Conservation (phyloP, 106 monocot species). For the Amphibolis antarctica region DNA sequence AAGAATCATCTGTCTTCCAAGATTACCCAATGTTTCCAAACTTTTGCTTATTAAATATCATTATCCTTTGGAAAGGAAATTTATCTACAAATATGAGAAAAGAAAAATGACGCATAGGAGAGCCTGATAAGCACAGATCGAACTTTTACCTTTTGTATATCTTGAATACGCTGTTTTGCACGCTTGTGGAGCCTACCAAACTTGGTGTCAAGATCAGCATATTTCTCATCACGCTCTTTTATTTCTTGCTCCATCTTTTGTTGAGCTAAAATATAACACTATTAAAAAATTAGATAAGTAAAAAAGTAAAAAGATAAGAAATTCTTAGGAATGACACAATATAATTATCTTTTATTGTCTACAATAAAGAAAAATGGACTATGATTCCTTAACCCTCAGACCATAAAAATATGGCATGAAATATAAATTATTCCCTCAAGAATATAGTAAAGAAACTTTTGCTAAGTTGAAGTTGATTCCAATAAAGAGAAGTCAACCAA, state of each 20-base stretch:
- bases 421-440: too few relatives aligned
- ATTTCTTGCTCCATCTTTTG: conserved; percentile 76
- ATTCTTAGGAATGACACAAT: neutral
- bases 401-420: neutral
- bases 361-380: too few relatives aligned
- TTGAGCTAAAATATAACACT: conserved; percentile 40
- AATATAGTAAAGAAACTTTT: too few relatives aligned
- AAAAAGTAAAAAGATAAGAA: neutral
- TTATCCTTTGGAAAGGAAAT: too few relatives aligned
- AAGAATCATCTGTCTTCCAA: too few relatives aligned
- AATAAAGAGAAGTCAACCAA: too few relatives aligned
- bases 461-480: too few relatives aligned
- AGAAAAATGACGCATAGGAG: neutral
- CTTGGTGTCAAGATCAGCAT: conserved; percentile 77
- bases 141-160: conserved; percentile 6
- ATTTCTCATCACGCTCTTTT: conserved; percentile 87
- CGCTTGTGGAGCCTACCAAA: conserved; percentile 95
- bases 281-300: neutral
- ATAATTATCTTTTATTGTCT: neutral
- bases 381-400: neutral
- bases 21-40: too few relatives aligned
- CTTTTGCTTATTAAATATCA: too few relatives aligned
- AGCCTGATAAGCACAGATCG: neutral
- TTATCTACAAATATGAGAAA: too few relatives aligned
- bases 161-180: conserved; percentile 87